Conservation (phyloP, 768 basidiomycete genomes). For the Russula vinacea region DNA sequence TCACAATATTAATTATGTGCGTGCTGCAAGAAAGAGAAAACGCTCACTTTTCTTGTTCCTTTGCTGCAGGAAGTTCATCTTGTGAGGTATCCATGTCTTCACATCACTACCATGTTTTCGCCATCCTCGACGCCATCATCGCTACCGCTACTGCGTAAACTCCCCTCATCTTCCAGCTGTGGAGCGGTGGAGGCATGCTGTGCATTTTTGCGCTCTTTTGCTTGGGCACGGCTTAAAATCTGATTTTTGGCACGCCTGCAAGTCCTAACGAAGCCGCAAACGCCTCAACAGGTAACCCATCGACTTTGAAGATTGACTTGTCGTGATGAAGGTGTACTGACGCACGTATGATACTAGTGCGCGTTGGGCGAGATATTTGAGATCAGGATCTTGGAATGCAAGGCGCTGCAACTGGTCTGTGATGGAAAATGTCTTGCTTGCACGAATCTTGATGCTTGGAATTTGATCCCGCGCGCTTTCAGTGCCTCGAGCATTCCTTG, state of each 20-base stretch:
- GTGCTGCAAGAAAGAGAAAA: neutral
- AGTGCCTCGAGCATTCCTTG: constrained; percentile 79
- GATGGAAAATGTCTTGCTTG: constrained; percentile 81
- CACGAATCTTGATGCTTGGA: constrained; percentile 81
- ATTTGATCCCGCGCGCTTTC: constrained; percentile 66
- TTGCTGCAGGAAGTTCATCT: neutral
- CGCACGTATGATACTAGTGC: constrained; percentile 95
- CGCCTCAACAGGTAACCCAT: constrained; percentile 73
- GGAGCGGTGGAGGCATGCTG: constrained; percentile 46
- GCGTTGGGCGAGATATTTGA: constrained; percentile 93
- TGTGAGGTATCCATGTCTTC: constrained; percentile 6
- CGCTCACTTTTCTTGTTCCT: constrained; percentile 8
- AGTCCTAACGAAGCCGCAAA: constrained; percentile 90
- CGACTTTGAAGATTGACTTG: constrained; percentile 87
- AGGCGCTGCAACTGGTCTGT: constrained; percentile 88
- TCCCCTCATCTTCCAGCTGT: constrained; percentile 35
- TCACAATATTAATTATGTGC: neutral
- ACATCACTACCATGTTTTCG: neutral
- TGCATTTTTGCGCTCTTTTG: constrained; percentile 75
- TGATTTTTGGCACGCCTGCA: constrained; percentile 94
- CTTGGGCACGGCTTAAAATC: constrained; percentile 69
- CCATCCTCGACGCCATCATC: constrained; percentile 5
- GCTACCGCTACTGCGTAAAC: constrained; percentile 17
- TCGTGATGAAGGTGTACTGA: constrained; percentile 88
- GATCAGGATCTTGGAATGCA: constrained; percentile 91